phyloP scores from a whole-genome alignment of 192 early-diverging fungal species.

The Backusella mclennaniae region DNA sequence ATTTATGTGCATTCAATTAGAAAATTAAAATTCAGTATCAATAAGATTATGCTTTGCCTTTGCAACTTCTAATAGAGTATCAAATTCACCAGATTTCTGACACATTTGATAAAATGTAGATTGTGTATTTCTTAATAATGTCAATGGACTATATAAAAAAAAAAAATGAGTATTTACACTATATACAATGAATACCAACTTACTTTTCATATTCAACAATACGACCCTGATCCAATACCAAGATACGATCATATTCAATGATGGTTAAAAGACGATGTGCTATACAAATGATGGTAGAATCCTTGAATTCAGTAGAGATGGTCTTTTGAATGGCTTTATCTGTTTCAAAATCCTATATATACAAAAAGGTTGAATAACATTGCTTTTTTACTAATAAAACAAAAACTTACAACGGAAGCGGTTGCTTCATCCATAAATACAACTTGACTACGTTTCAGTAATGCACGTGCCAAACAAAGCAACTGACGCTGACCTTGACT shows the following conservation, averaged over 20 bases:
- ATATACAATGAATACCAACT: background rate
- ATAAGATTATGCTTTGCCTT: constrained; percentile 29
- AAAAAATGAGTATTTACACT: background rate
- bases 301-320: constrained; percentile 50
- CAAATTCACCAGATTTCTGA: constrained; percentile 79
- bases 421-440: constrained; percentile 61
- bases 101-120: constrained; percentile 78
- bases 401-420: constrained; percentile 22
- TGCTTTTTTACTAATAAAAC: too few species aligned
- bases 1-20: background rate
- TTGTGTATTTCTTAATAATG: constrained; percentile 59
- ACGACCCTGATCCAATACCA: constrained; percentile 76
- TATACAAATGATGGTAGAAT: constrained; percentile 60
- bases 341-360: constrained; percentile 47
- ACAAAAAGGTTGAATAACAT: background rate
- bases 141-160: constrained; percentile 50
- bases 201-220: constrained; percentile 77
- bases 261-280: constrained; percentile 58
- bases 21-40: background rate
- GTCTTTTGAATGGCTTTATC: constrained; percentile 60
- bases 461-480: constrained; percentile 74
- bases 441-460: constrained; percentile 52
- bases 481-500: constrained; percentile 80
- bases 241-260: constrained; percentile 73
- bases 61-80: constrained; percentile 60